phyloP scores from a whole-genome alignment of 306 rosid species.

The Cyclanthera cordifolia region DNA sequence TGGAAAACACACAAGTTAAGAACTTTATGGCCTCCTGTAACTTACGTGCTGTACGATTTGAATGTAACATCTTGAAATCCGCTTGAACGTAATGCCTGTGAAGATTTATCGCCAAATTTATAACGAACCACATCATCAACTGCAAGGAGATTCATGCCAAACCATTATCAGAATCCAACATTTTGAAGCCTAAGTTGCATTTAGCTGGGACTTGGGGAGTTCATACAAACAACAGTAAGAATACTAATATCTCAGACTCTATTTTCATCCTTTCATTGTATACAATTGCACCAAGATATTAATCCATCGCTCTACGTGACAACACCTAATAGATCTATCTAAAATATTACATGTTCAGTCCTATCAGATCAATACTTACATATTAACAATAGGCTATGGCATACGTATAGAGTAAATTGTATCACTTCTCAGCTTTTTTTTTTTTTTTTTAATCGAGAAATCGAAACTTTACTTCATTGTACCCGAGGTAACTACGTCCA shows the following conservation, averaged over 20 bases:
- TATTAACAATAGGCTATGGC: too few species aligned
- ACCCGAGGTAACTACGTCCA: too few species aligned
- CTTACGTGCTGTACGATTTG: constrained; percentile 67
- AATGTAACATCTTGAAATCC: constrained; percentile 70
- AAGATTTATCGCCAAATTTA: constrained; percentile 87
- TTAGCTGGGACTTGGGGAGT: neutral
- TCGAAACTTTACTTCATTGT: too few species aligned
- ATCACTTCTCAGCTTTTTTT: neutral
- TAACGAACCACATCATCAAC: constrained; percentile 68
- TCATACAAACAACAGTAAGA: neutral
- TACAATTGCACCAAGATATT: too few species aligned
- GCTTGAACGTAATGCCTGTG: constrained; percentile 33
- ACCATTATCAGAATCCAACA: constrained; percentile 8
- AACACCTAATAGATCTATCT: too few species aligned
- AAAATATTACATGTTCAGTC: too few species aligned
- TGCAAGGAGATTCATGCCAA: constrained; percentile 26
- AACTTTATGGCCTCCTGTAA: neutral
- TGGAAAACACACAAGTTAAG: neutral
- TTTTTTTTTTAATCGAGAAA: too few species aligned
- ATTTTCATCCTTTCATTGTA: neutral
- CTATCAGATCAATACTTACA: too few species aligned
- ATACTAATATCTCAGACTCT: too few species aligned
- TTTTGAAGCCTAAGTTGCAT: neutral
- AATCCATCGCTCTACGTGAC: too few species aligned
- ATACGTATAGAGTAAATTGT: neutral